These are phyloP conservation scores for Picochlorum sp. DNA, from an alignment of 139 green algal genomes.

Conservation along the genomic window DNA sequence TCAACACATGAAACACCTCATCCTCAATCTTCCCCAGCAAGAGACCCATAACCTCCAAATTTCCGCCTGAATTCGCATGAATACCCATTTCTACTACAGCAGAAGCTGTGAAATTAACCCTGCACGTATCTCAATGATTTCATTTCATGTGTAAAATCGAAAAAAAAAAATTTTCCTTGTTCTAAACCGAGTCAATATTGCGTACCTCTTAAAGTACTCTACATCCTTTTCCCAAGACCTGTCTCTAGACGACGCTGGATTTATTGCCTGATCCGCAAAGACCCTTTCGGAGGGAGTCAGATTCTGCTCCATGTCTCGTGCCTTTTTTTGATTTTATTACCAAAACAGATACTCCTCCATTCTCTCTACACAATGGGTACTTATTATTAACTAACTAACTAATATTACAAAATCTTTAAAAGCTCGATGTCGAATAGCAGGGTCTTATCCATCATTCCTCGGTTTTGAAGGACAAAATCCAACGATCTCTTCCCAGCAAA, in stretches of 20 bases:
- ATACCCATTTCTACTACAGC: slow-evolving; percentile 97
- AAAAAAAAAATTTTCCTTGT: too few species aligned
- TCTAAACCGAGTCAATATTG: too few species aligned
- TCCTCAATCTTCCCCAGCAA: slow-evolving; percentile 53
- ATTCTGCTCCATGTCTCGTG: background rate
- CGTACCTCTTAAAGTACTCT: slow-evolving; percentile 76
- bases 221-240: slow-evolving; percentile 85
- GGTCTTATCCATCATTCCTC: slow-evolving; percentile 80
- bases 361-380: too few species aligned
- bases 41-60: slow-evolving; percentile 96
- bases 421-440: slow-evolving; percentile 85
- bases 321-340: too few species aligned
- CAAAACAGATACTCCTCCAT: background rate
- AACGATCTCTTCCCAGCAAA: slow-evolving; percentile 64
- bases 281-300: background rate
- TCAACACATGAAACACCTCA: slow-evolving; percentile 84
- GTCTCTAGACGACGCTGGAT: too few species aligned
- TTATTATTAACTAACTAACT: too few species aligned
- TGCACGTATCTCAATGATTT: slow-evolving; percentile 25
- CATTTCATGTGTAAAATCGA: too few species aligned
- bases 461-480: slow-evolving; percentile 86
- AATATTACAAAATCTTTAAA: slow-evolving; percentile 33
- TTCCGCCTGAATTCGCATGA: slow-evolving; percentile 86
- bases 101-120: slow-evolving; percentile 85
- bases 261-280: background rate